Conservation (phyloP, 2,329 filamentous ascomycete genomes). For the Penicillium crustosum region DNA sequence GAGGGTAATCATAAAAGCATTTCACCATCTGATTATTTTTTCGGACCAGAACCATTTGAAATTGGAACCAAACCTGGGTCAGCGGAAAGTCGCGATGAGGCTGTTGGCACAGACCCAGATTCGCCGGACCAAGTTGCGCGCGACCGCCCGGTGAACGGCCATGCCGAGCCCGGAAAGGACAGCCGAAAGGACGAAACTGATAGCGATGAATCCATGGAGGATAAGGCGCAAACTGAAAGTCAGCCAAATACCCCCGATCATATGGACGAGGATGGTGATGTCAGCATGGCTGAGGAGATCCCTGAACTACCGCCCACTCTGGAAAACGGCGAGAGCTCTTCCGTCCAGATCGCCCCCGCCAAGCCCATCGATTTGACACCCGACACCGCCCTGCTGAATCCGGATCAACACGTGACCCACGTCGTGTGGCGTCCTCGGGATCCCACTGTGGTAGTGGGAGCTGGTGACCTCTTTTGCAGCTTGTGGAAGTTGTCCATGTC, state of each 20-base stretch:
- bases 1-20: slow-evolving; percentile 39
- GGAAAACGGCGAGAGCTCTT: slow-evolving; percentile 47
- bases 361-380: slow-evolving; percentile 49
- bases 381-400: slow-evolving; percentile 45
- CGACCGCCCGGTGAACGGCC: slow-evolving; percentile 42
- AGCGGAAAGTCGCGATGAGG: slow-evolving; percentile 32
- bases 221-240: slow-evolving; percentile 39
- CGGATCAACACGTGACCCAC: slow-evolving; percentile 43
- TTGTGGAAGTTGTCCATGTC: slow-evolving; percentile 45
- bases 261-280: slow-evolving; percentile 47
- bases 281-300: slow-evolving; percentile 40
- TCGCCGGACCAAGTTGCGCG: slow-evolving; percentile 35
- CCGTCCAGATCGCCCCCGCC: slow-evolving; percentile 50
- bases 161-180: slow-evolving; percentile 36
- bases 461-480: slow-evolving; percentile 47
- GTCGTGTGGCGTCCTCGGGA: slow-evolving; percentile 48
- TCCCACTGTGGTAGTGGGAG: slow-evolving; percentile 42
- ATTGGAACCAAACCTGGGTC: slow-evolving; percentile 30
- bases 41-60: slow-evolving; percentile 46
- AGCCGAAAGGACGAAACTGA: slow-evolving; percentile 39
- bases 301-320: slow-evolving; percentile 40
- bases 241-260: slow-evolving; percentile 20
- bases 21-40: slow-evolving; percentile 46
- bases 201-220: slow-evolving; percentile 41
- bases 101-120: slow-evolving; percentile 31